phyloP scores from a whole-genome alignment of 768 basidiomycete genomes.

The Cystobasidium tubakii region DNA sequence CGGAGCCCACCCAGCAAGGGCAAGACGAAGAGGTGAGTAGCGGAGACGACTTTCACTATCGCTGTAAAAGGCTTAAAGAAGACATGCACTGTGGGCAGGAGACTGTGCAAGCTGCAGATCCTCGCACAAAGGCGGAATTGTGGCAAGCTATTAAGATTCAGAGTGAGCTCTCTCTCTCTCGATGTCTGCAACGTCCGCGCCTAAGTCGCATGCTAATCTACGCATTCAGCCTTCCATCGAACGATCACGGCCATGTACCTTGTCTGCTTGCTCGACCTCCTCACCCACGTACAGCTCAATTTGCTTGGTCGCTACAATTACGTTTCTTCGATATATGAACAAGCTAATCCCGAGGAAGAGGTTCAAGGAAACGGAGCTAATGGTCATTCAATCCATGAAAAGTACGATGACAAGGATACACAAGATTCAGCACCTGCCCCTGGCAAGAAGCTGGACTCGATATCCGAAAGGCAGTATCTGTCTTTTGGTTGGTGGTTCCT shows the following conservation, averaged over 20 bases:
- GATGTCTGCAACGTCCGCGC: not conserved
- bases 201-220: not conserved
- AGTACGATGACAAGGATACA: not conserved
- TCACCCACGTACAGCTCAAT: slow-evolving; percentile 78
- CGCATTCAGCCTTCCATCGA: slow-evolving; percentile 61
- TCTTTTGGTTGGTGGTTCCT: slow-evolving; percentile 89
- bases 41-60: not conserved
- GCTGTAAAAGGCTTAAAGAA: not conserved
- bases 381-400: not conserved
- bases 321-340: slow-evolving; percentile 57
- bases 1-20: not conserved
- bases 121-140: slow-evolving; percentile 60
- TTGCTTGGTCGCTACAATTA: slow-evolving; percentile 77
- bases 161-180: slow-evolving; percentile 44
- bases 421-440: not conserved
- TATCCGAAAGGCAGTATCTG: slow-evolving; percentile 64
- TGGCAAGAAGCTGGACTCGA: slow-evolving; percentile 50
- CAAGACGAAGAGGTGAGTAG: not conserved
- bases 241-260: slow-evolving; percentile 81
- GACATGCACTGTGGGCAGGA: not conserved
- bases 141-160: slow-evolving; percentile 92
- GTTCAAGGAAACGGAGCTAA: slow-evolving; percentile 16
- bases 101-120: not conserved
- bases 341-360: slow-evolving; percentile 9
- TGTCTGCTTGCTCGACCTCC: slow-evolving; percentile 73